Conservation (phyloP, 2,329 filamentous ascomycete species). For the Hymenotorrendiella dingleyae region DNA sequence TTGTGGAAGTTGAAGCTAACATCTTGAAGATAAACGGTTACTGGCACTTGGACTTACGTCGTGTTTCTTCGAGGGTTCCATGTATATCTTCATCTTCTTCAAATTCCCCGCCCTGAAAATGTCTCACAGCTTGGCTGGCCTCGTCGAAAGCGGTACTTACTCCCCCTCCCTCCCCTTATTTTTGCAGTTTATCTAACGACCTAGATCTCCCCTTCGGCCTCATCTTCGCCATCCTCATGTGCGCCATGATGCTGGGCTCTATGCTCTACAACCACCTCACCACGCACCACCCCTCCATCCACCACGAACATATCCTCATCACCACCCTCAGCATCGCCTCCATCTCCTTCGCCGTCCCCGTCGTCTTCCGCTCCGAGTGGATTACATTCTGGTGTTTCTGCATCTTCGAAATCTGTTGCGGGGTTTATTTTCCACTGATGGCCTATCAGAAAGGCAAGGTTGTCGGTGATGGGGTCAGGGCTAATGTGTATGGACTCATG, state of each 20-base stretch:
- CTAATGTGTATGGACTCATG: constrained; percentile 49
- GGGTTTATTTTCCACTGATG: constrained; percentile 51
- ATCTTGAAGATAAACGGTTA: constrained; percentile 38
- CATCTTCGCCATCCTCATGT: constrained; percentile 53
- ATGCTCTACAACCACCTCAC: constrained; percentile 39
- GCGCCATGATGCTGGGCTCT: constrained; percentile 51
- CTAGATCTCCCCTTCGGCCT: constrained; percentile 41
- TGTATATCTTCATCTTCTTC: constrained; percentile 58
- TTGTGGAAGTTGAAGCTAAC: not conserved
- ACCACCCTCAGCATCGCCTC: constrained; percentile 33
- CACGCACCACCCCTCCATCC: constrained; percentile 3
- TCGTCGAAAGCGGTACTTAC: constrained; percentile 18
- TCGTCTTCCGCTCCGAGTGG: constrained; percentile 37
- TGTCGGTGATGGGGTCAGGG: constrained; percentile 45
- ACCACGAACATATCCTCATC: constrained; percentile 28
- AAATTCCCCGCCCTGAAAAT: constrained; percentile 48
- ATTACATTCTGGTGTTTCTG: constrained; percentile 51
- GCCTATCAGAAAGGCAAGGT: constrained; percentile 46
- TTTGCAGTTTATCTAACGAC: constrained; percentile 21
- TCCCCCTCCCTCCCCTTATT: not conserved
- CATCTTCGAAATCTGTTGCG: constrained; percentile 49
- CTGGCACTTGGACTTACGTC: constrained; percentile 44
- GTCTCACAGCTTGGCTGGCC: constrained; percentile 30
- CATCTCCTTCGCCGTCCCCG: constrained; percentile 35
- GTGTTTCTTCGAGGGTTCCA: constrained; percentile 52